Evolutionary conservation across 805 yeast species (phyloP), one percentile per base, ranked within the genome.

Genomic region (Ogataea glucozyma): DNA sequence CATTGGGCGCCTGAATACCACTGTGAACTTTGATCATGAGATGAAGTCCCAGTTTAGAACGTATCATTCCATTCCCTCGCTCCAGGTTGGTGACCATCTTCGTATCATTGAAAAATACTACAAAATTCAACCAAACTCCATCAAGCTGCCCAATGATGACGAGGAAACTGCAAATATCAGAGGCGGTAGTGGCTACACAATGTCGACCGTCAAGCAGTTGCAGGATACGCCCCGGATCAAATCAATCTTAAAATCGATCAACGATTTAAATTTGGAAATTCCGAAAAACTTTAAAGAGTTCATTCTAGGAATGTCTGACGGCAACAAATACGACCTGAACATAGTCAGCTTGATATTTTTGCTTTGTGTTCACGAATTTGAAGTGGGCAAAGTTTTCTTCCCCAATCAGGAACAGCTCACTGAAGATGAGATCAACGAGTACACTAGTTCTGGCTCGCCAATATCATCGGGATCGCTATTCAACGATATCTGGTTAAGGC

Each of bases 221-320:
- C 98, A 91, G 65, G 98, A 91, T 59, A 93, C 98, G 0, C 98
- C 98, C 2, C 72, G 98, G 42, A 73, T 91, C 48, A 91, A 91
- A 61, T 83, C 95, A 0, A 91, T 91, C 16, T 65, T 91, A 52
- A 91, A 91, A 66, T 87, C 93, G 0, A 88, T 90, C 2, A 81
- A 90, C 53, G 96, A 90, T 56, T 79, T 79, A 35, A 71, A 77
- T 17, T 68, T 64, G 11, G 78, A 77, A 37, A 76, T 79, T 22
- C 71, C 70, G 18, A 61, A 67, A 40, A 65, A 67, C 8, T 64
- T 71, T 27, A 73, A 72, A 29, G 83, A 75, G 23, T 68, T 85
- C 40, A 44, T 61, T 9, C 17, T 35, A 3, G 52, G 53, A 7
- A 39, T 54, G 32, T 47, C 52, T 4, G 45, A 48, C 6, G 51